Evolutionary conservation across 1,284 basidiomycete genomes (phyloP), one percentile per base, ranked within the genome.

Genomic region (Puccinia novopanici): DNA sequence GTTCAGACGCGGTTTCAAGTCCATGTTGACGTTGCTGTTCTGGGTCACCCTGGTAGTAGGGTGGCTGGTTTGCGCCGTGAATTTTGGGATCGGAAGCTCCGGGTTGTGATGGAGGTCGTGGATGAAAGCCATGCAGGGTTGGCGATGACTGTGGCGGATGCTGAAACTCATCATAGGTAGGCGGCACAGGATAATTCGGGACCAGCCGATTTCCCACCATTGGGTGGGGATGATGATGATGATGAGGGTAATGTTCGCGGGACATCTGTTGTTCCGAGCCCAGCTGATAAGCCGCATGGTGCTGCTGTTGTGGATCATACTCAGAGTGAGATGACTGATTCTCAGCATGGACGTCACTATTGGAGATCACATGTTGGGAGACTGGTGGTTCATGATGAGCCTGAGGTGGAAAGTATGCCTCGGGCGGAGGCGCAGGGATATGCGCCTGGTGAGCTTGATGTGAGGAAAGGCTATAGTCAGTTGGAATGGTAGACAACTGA

Each of bases 161-260:
- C 24, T 72, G 70, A 24, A 52, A 55, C 22, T 72, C 48, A 30
- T 54, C 48, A 72, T 30, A 48, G 24, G 50, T 12, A 37, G 70
- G 54, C 55, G 70, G 50, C 37, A 52, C 30, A 40, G 70, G 50
- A 57, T 73, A 73, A 57, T 73, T 73, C 4, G 70, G 34, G 22
- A 57, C 50, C 22, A 55, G 37, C 45, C 70, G 50, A 52, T 9
- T 42, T 54, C 30, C 52, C 50, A 67, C 34, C 5, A 34, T 37
- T 42, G 37, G 63, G 17, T 45, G 15, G 45, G 45, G 45, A 45
- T 45, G 45, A 8, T 45, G 45, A 45, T 15, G 57, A 24, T 59
- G 57, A n/a, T n/a, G 57, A 27, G 34, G 30, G 19, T 9, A 12
- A 67, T 24, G 30, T 34, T 24, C 6, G 9, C n/a, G n/a, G n/a